These are phyloP conservation scores for Phytophthora tubulina DNA, from an alignment of 352 stramenopile genomes.

Conservation along the genomic window DNA sequence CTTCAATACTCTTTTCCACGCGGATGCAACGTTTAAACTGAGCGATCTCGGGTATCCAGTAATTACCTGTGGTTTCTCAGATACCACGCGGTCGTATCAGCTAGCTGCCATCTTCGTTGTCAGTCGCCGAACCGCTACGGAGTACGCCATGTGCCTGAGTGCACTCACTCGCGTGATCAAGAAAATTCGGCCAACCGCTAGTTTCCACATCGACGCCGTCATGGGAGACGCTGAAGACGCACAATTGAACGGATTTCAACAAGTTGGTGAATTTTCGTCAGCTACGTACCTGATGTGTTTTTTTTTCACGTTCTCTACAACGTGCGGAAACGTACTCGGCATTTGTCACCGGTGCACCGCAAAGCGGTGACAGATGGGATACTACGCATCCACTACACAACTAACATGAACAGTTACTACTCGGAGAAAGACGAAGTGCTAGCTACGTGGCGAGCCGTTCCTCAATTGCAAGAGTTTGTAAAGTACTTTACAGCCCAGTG, in stretches of 20 bases:
- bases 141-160: slow-evolving; percentile 23
- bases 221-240: slow-evolving; percentile 11
- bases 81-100: slow-evolving; percentile 2
- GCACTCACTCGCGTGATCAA: not conserved
- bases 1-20: slow-evolving; percentile 15
- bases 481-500: slow-evolving; percentile 5
- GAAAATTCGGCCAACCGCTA: not conserved
- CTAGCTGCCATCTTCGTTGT: slow-evolving; percentile 25
- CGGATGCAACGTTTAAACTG: slow-evolving; percentile 21
- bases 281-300: slow-evolving; percentile 10
- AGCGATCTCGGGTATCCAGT: slow-evolving; percentile 15
- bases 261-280: not conserved
- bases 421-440: not conserved
- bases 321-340: slow-evolving; percentile 7
- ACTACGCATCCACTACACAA: not conserved
- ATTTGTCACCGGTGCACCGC: not conserved
- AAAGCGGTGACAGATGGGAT: slow-evolving; percentile 6
- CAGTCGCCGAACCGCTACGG: slow-evolving; percentile 10
- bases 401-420: slow-evolving; percentile 13
- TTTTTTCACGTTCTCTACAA: slow-evolving; percentile 9
- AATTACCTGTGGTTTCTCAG: slow-evolving; percentile 20
- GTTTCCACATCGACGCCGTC: slow-evolving; percentile 1
- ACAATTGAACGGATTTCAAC: slow-evolving; percentile 13
- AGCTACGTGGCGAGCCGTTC: not conserved
- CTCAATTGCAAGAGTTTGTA: not conserved